Evolutionary conservation across 495 filamentous ascomycete species (phyloP).

Genomic region (Platismatia glauca): DNA sequence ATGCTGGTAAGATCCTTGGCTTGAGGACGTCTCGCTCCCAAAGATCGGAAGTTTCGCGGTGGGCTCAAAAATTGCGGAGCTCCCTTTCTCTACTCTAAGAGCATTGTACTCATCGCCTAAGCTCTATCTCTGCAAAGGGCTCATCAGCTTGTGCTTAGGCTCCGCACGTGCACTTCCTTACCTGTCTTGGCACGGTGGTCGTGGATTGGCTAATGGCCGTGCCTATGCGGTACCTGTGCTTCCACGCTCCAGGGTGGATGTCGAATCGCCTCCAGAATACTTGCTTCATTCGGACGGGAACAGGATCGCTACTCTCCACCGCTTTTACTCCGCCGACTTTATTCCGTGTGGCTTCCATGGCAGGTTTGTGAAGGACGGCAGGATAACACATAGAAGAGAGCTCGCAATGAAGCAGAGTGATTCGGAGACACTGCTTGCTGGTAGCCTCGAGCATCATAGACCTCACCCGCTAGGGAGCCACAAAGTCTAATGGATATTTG

Average conservation of each 20-base stretch:
- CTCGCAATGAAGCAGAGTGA: not conserved
- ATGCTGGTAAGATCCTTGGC: not conserved
- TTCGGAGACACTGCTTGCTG: not conserved
- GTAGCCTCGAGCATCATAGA: not conserved
- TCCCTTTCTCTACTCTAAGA: not conserved
- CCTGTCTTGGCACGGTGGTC: not conserved
- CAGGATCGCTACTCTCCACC: not conserved
- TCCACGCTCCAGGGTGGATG: not conserved
- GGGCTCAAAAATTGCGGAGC: not conserved
- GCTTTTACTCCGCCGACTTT: not conserved
- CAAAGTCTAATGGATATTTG: not conserved
- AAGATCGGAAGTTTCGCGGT: not conserved
- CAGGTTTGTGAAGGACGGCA: not conserved
- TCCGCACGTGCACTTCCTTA: not conserved
- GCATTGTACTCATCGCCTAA: not conserved
- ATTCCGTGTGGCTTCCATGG: not conserved
- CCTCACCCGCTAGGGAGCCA: not conserved
- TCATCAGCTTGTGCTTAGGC: not conserved
- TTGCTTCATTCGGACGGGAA: not conserved
- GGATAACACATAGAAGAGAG: not conserved
- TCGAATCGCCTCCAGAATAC: not conserved
- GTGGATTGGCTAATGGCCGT: not conserved
- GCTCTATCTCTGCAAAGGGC: not conserved
- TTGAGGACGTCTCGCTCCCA: not conserved
- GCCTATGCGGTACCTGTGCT: not conserved